Evolutionary conservation across 129 eudicot genomes (phyloP).

Genomic region (Deinandra increscens): DNA sequence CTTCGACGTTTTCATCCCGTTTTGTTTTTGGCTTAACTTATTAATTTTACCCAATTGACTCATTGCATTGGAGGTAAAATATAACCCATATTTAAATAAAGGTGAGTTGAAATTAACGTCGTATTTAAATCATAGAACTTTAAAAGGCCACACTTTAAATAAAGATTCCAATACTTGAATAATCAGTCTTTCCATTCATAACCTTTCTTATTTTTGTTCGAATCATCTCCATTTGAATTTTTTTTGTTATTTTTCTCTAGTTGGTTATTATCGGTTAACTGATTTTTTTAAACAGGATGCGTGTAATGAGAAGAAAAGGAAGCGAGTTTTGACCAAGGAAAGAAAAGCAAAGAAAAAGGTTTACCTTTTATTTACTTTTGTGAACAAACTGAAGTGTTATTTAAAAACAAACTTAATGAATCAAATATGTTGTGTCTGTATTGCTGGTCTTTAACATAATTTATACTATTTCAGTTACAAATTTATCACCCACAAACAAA

Average conservation of each 20-base stretch:
- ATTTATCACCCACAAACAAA: neutral
- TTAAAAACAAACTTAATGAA: constrained; percentile 5
- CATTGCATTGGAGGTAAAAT: neutral
- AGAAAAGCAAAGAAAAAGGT: constrained; percentile 60
- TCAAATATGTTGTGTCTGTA: neutral
- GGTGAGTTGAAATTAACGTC: neutral
- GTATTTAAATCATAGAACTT: neutral
- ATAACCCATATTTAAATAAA: neutral
- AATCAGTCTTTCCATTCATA: neutral
- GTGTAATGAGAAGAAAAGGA: neutral
- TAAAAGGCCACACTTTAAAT: neutral
- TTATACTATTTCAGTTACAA: neutral
- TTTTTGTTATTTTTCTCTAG: neutral
- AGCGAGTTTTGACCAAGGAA: constrained; percentile 2
- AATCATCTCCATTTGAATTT: neutral
- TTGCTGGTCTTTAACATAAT: constrained; percentile 9
- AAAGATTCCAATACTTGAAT: neutral
- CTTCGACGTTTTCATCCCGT: neutral
- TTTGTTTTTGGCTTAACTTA: neutral
- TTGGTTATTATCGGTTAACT: neutral
- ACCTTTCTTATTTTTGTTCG: neutral
- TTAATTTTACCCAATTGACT: neutral
- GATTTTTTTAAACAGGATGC: neutral
- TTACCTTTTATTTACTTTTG: constrained; percentile 10
- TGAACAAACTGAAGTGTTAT: neutral